These are phyloP conservation scores for Violaceomyces palustris DNA, from an alignment of 1,284 basidiomycete species.

Conservation along the genomic window DNA sequence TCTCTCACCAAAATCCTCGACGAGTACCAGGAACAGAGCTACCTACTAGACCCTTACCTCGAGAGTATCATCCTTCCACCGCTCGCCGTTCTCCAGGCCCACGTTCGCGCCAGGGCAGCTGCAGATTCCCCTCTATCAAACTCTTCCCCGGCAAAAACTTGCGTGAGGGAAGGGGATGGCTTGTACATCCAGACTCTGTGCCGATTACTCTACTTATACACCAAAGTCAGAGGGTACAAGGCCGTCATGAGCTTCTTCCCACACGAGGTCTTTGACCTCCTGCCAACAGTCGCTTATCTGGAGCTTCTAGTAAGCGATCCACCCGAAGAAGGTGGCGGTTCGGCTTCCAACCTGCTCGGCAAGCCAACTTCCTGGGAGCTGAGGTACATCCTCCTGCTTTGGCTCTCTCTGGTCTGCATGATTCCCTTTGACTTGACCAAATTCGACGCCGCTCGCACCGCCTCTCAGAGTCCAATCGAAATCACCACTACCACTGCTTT, in stretches of 20 bases:
- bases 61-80: constrained; percentile 74
- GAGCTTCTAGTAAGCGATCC: constrained; percentile 53
- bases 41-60: constrained; percentile 92
- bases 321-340: too few species aligned
- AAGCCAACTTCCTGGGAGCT: constrained; percentile 66
- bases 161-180: too few species aligned
- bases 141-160: neutral
- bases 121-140: neutral
- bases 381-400: constrained; percentile 78
- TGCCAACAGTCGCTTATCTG: constrained; percentile 68
- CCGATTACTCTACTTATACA: constrained; percentile 70
- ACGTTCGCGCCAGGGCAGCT: constrained; percentile 6
- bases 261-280: constrained; percentile 76
- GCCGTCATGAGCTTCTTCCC: constrained; percentile 86
- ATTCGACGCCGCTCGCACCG: constrained; percentile 63
- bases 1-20: constrained; percentile 57
- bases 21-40: constrained; percentile 80
- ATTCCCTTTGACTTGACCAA: constrained; percentile 86
- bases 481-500: constrained; percentile 54
- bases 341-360: neutral
- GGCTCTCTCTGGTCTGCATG: constrained; percentile 89
- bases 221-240: constrained; percentile 88
- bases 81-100: constrained; percentile 55
- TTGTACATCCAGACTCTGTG: constrained; percentile 7
- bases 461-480: neutral